Base-by-base conservation (phyloP, 106 monocot species). In the Iris macrosiphon region DNA sequence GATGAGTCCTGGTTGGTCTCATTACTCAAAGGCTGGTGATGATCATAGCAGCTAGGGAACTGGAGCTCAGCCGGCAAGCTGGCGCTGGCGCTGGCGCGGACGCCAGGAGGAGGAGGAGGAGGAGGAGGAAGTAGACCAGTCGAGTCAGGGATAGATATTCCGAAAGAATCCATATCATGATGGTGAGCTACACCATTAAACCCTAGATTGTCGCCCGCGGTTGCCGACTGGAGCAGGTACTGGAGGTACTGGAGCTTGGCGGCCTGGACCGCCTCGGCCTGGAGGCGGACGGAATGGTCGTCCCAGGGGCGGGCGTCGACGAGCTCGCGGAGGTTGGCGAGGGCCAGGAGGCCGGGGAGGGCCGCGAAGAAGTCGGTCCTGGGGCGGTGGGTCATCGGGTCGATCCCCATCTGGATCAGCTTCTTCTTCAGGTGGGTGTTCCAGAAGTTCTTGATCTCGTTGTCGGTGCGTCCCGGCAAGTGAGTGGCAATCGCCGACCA, bases 361-460 rank as follows among this genome's bases (percentile, higher is more conserved):
- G 74, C 69, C n/a, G 86, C 57, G 39, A 82, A 83, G 50, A 92
- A 75, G 44, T 87, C 87, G 15, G 92, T 86, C 44, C 92, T 55
- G 0, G 92, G 92, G 1, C 79, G 75, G 39, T 92, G 92, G 5
- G 92, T 92, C 86, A 92, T 82, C 12, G 92, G 92, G 31, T 92
- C 92, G 59, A 87, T 71, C 0, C 92, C 92, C 92, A 86, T 92
- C 34, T 92, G 86, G 41, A 92, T 86, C 12, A 92, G 78, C 52
- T 83, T 82, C 79, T 92, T 92, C 75, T 83, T 92, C 10, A 92
- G 74, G 50, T 92, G 86, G 15, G 92, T 92, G 82, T 92, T 87
- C 92, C 92, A 92, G 68, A 79, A 87, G 68, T 92, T 92, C 71
- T 92, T 92, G 42, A 92, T 92, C 74, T 92, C 92, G 28, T 92